Conservation (phyloP, 208 protist species). For the Endotrypanum monterogeii region DNA sequence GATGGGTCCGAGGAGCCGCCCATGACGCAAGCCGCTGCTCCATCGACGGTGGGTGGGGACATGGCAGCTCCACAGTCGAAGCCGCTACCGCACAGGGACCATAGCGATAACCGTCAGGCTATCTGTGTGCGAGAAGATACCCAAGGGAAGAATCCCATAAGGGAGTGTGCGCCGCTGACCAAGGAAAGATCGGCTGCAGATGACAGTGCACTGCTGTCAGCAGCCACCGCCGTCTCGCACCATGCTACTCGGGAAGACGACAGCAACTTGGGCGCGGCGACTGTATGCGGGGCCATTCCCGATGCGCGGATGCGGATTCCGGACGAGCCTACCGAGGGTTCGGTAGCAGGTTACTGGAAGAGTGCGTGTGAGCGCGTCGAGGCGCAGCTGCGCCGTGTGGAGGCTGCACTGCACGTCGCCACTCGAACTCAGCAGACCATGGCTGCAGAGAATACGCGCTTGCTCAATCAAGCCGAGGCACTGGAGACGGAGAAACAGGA, state of each 20-base stretch:
- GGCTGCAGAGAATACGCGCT: slow-evolving; percentile 56
- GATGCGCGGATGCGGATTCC: background rate
- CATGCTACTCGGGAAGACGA: background rate
- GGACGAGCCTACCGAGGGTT: background rate
- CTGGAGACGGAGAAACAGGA: slow-evolving; percentile 19
- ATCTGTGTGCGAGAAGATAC: background rate
- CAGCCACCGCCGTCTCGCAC: background rate
- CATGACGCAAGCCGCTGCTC: background rate
- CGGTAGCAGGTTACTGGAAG: slow-evolving; percentile 36
- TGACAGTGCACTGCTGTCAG: slow-evolving; percentile 15
- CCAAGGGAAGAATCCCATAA: background rate
- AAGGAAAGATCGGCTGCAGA: background rate
- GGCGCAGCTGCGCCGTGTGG: slow-evolving; percentile 32
- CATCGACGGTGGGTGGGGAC: background rate
- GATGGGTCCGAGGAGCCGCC: background rate
- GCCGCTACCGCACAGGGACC: background rate
- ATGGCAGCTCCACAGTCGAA: background rate
- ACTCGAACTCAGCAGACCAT: slow-evolving; percentile 42
- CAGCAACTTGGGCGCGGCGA: background rate
- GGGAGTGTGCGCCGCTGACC: background rate
- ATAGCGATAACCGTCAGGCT: background rate
- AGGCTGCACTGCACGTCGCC: slow-evolving; percentile 37
- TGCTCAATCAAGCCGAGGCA: slow-evolving; percentile 43
- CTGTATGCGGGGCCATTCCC: background rate
- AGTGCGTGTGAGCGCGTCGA: slow-evolving; percentile 24